Percentiles rank a stretch among this genome's conserved stretches.
Evolutionary conservation across 768 basidiomycete genomes (phyloP).

Genomic region (Auriscalpium orientale): DNA sequence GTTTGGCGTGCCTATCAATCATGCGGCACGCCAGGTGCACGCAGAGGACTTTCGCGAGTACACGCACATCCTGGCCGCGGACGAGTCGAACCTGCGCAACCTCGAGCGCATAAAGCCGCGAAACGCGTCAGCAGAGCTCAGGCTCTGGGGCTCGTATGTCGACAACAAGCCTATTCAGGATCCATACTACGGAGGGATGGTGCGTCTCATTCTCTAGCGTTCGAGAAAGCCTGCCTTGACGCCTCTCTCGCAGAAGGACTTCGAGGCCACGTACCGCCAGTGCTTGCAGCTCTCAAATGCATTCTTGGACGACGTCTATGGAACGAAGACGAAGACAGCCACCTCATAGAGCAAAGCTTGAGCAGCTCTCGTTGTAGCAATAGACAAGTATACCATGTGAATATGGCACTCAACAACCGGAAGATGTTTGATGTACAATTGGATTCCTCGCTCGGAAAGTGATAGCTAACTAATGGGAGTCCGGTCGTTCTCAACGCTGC

Average conservation of each 20-base stretch:
- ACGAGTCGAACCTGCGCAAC: conserved; percentile 63
- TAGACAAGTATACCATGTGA: too few relatives aligned
- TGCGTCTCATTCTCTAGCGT: conserved; percentile 25
- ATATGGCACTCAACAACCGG: too few relatives aligned
- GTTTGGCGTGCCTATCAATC: conserved; percentile 67
- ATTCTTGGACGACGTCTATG: conserved; percentile 62
- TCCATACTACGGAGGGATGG: conserved; percentile 74
- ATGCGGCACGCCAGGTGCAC: conserved; percentile 57
- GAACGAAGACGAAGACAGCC: conserved; percentile 16
- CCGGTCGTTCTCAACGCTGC: conserved; percentile 38
- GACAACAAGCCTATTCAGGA: conserved; percentile 69
- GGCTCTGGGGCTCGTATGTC: conserved; percentile 75
- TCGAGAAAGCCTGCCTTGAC: neutral
- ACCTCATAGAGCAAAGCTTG: neutral
- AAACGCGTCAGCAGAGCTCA: conserved; percentile 53
- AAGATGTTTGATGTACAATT: too few relatives aligned
- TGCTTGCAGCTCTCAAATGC: conserved; percentile 69
- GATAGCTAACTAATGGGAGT: too few relatives aligned
- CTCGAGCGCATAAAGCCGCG: conserved; percentile 43
- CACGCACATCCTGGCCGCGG: conserved; percentile 83
- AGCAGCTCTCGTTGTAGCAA: neutral
- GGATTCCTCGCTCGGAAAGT: too few relatives aligned
- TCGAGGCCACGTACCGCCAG: conserved; percentile 73
- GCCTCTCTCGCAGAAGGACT: conserved; percentile 43
- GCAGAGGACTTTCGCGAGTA: conserved; percentile 65